Conservation (phyloP, 805 yeast species). For the Saccharomycopsis microspora region DNA sequence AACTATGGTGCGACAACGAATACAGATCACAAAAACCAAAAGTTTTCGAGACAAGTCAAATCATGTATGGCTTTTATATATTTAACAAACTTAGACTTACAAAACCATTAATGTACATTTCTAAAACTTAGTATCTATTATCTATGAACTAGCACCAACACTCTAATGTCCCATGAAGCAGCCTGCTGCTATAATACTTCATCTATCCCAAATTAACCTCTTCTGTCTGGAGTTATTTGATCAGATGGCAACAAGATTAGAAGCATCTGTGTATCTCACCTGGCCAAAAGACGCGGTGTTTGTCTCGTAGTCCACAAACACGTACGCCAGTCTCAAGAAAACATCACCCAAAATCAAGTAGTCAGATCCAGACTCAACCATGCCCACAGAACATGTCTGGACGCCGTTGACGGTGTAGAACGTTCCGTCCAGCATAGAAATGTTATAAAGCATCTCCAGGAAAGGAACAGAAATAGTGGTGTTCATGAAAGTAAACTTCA, state of each 20-base stretch:
- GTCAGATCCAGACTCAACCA: neutral
- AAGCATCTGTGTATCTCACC: constrained; percentile 13
- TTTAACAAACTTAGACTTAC: too few relatives aligned
- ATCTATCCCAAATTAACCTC: too few relatives aligned
- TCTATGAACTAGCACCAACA: too few relatives aligned
- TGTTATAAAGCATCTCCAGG: constrained; percentile 1
- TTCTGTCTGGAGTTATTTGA: too few relatives aligned
- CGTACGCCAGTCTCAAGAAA: constrained; percentile 35
- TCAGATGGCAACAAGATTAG: neutral
- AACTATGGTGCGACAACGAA: too few relatives aligned
- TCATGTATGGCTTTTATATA: too few relatives aligned
- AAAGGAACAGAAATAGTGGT: constrained; percentile 9
- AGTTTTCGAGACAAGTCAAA: too few relatives aligned
- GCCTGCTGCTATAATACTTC: too few relatives aligned
- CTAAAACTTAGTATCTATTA: too few relatives aligned
- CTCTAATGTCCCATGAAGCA: too few relatives aligned
- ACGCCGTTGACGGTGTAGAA: constrained; percentile 2
- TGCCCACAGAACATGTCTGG: constrained; percentile 4
- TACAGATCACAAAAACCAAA: too few relatives aligned
- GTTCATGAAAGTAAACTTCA: neutral
- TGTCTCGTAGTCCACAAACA: constrained; percentile 38
- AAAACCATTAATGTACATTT: too few relatives aligned
- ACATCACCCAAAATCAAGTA: constrained; percentile 34
- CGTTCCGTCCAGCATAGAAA: neutral
- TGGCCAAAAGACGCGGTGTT: constrained; percentile 32